Percentiles rank a stretch among this genome's conserved stretches.
These are phyloP conservation scores for Septoria linicola DNA, from an alignment of 2,329 filamentous ascomycete genomes.

Conservation along the genomic window DNA sequence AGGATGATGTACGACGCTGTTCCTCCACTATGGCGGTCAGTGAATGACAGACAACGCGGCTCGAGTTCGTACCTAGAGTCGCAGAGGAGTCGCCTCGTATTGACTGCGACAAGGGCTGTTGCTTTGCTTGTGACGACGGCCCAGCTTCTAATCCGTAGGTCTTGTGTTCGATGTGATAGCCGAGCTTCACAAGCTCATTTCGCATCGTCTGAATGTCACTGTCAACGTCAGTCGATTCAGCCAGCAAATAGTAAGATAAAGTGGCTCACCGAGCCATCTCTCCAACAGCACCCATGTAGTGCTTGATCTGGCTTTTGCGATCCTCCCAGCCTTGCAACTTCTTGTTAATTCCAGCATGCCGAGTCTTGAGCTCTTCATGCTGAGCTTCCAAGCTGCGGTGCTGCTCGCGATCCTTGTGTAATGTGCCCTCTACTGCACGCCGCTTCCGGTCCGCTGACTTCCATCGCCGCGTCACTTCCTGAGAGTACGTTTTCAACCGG, in stretches of 20 bases:
- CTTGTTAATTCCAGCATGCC: conserved; percentile 29
- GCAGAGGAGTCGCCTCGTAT: conserved; percentile 17
- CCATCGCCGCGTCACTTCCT: conserved; percentile 28
- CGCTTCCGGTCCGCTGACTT: conserved; percentile 27
- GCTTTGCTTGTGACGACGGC: neutral
- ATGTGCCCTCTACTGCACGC: conserved; percentile 24
- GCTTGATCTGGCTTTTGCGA: conserved; percentile 36
- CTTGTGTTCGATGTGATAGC: conserved; percentile 32
- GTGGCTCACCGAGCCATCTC: conserved; percentile 34
- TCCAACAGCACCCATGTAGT: conserved; percentile 39
- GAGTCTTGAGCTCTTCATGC: conserved; percentile 14
- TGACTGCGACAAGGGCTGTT: conserved; percentile 1
- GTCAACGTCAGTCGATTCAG: conserved; percentile 13
- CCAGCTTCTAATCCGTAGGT: conserved; percentile 27
- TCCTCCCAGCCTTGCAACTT: conserved; percentile 37
- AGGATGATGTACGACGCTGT: conserved; percentile 26
- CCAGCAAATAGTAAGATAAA: too few species aligned
- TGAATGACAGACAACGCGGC: neutral
- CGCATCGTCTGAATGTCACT: conserved; percentile 37
- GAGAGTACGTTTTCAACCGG: conserved; percentile 38
- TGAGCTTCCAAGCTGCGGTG: conserved; percentile 14
- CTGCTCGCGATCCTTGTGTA: conserved; percentile 31
- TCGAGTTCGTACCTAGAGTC: conserved; percentile 16
- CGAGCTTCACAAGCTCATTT: conserved; percentile 31
- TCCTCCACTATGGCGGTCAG: conserved; percentile 19